A percentile compares a stretch with the other conserved stretches of the same genome.
Conservation (phyloP, 768 basidiomycete species). For the Scleroderma citrinum region DNA sequence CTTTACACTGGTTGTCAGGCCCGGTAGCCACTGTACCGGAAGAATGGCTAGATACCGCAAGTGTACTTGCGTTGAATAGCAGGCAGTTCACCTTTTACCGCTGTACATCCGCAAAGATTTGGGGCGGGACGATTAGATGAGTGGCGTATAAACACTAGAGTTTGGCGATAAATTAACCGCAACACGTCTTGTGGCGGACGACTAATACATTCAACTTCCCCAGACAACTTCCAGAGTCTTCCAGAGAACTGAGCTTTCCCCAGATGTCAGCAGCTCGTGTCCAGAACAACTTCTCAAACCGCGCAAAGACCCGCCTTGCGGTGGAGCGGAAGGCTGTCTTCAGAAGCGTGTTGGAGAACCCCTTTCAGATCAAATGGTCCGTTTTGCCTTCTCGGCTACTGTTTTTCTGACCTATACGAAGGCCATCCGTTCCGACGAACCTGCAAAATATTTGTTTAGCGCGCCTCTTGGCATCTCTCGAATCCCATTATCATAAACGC, state of each 20-base stretch:
- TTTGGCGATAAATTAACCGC: no score
- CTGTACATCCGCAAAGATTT: no score
- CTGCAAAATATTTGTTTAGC: slow-evolving; percentile 58
- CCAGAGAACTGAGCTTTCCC: background rate
- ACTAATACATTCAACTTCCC: no score
- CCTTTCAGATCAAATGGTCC: slow-evolving; percentile 66
- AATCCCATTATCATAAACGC: slow-evolving; percentile 37
- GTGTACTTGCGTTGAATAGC: no score
- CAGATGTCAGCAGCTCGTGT: slow-evolving; percentile 47
- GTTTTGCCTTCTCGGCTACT: slow-evolving; percentile 3
- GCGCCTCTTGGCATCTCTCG: slow-evolving; percentile 42
- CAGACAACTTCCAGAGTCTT: no score
- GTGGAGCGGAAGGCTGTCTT: slow-evolving; percentile 58
- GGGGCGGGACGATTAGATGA: no score
- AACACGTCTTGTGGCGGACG: no score
- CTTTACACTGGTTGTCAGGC: no score
- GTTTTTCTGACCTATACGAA: slow-evolving; percentile 20
- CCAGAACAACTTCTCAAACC: slow-evolving; percentile 57
- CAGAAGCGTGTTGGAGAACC: slow-evolving; percentile 67
- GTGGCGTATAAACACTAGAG: no score
- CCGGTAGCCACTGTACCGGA: no score
- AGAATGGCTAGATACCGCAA: no score
- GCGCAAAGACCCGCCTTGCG: slow-evolving; percentile 41
- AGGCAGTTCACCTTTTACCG: no score
- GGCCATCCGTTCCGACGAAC: slow-evolving; percentile 59